Percentiles rank a stretch among this genome's conserved stretches.
These are phyloP conservation scores for Dittrichia graveolens DNA, from an alignment of 129 eudicot genomes.

Conservation along the genomic window DNA sequence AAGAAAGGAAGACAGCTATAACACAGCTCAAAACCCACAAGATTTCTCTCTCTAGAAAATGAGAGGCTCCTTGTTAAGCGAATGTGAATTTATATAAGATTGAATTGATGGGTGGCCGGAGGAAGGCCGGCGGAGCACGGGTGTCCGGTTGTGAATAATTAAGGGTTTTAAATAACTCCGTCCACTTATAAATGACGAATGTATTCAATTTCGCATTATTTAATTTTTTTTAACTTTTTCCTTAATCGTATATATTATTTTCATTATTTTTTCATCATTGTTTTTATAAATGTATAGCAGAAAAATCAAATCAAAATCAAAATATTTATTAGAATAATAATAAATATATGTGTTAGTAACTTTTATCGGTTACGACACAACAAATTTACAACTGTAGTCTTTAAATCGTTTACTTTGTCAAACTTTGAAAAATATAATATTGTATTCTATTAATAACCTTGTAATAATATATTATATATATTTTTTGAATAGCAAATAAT, in stretches of 20 bases:
- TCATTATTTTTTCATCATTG: background rate
- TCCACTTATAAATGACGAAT: constrained; percentile 9
- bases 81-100: constrained; percentile 21
- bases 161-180: constrained; percentile 11
- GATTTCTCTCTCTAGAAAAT: constrained; percentile 25
- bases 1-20: constrained; percentile 61
- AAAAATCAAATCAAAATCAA: no score
- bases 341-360: background rate
- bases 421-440: no score
- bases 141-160: constrained; percentile 22
- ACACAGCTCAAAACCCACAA: constrained; percentile 85
- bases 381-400: no score
- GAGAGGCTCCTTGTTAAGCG: background rate
- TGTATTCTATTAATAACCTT: no score
- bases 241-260: background rate
- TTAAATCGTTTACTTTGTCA: no score
- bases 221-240: background rate
- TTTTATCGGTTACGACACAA: no score
- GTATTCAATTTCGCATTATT: background rate
- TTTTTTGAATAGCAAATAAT: no score
- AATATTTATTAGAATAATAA: background rate
- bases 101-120: constrained; percentile 9
- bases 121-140: constrained; percentile 31
- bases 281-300: no score
- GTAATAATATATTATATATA: no score